Base-by-base conservation (phyloP, 208 protist species). In the Strigomonas culicis region DNA sequence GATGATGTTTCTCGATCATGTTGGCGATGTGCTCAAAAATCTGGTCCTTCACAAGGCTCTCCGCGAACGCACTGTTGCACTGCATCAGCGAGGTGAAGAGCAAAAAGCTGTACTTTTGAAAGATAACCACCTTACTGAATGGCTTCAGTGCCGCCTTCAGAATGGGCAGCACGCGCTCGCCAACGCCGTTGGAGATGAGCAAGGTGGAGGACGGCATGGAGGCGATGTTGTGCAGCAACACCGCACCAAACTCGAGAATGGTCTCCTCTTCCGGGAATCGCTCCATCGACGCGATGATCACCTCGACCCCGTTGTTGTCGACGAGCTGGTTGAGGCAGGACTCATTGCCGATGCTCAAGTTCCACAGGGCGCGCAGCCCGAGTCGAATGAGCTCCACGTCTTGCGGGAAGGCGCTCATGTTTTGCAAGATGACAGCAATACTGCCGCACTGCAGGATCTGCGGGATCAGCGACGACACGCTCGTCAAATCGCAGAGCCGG, bases 81-180 rank as follows among this genome's bases (percentile, higher is more conserved):
- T 51, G 61, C 34, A 93, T 65, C 31, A 93, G 70, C 19, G 71
- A 77, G 1, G 86, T 78, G n/a, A 89, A 86, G 31, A 96, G 77
- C 51, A 66, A 74, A 10, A 92, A 69, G n/a, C 84, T 74, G 69
- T 92, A 96, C 64, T 96, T 96, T 59, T 96, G 90, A 22, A 93
- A 60, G 24, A 91, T 82, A 31, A 77, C 68, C 36, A 81, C 77
- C 13, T 86, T 75, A 13, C 66, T 70, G 62, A 85, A 90, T 22
- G 66, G 46, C 61, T 82, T 62, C 15, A 85, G 70, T 10, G 86
- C 82, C 3, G 69, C 70, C 58, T 86, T 73, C 32, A 93, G 75
- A 0, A 84, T 63, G 13, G 50, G 57, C 10, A 91, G 61, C 11
- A 75, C 66, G 11, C 80, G 78, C 17, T 73, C 56, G 27, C 78